phyloP scores from a whole-genome alignment of 1,284 basidiomycete genomes.

The Cerrena zonata region DNA sequence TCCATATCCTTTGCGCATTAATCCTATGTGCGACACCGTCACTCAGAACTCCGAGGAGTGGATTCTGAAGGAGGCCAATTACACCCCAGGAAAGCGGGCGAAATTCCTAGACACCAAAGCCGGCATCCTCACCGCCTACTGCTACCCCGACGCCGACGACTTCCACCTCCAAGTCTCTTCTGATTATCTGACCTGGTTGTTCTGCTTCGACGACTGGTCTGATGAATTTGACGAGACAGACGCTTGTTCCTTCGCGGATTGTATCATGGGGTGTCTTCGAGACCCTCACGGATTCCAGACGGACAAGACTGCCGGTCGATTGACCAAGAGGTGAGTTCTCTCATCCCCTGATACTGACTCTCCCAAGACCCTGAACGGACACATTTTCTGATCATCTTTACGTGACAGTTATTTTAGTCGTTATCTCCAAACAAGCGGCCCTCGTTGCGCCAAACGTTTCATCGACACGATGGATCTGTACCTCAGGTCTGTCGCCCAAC shows the following conservation, averaged over 20 bases:
- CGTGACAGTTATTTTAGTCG: not conserved
- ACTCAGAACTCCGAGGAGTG: conserved; percentile 54
- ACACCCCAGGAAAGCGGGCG: conserved; percentile 43
- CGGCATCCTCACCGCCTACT: conserved; percentile 61
- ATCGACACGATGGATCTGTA: conserved; percentile 32
- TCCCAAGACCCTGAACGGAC: not conserved
- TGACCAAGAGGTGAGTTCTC: conserved; percentile 48
- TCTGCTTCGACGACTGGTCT: conserved; percentile 36
- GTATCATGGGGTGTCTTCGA: conserved; percentile 35
- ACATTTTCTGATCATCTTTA: not conserved
- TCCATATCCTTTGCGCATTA: conserved; percentile 47
- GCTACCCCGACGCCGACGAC: conserved; percentile 49
- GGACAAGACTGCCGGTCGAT: conserved; percentile 33
- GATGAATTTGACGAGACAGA: conserved; percentile 31
- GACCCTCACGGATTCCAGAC: conserved; percentile 21
- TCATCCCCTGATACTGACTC: too few species aligned
- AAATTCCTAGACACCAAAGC: conserved; percentile 56
- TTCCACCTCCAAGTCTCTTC: conserved; percentile 55
- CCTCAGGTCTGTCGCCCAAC: conserved; percentile 33
- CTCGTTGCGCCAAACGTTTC: conserved; percentile 31
- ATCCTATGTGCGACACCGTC: conserved; percentile 48
- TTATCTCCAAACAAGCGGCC: conserved; percentile 1
- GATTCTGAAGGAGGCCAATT: conserved; percentile 44
- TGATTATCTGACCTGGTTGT: conserved; percentile 37
- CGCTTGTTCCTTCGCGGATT: conserved; percentile 27